Conservation (phyloP, 2,329 filamentous ascomycete genomes). For the Leptographium lundbergii region DNA sequence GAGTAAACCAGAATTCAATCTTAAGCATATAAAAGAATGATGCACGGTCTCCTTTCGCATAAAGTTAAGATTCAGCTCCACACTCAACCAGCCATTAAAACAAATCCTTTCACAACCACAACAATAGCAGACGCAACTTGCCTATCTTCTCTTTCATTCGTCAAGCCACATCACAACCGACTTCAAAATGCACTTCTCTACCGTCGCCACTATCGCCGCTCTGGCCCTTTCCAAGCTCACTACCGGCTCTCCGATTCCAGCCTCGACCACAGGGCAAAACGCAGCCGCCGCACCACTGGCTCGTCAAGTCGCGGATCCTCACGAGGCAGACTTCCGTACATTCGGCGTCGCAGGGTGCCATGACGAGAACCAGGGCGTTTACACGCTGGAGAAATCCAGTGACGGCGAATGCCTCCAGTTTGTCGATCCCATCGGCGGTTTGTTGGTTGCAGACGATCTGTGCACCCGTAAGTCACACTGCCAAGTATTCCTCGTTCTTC, state of each 20-base stretch:
- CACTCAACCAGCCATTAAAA: background rate
- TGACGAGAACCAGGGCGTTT: constrained; percentile 12
- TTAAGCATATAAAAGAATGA: background rate
- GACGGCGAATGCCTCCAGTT: constrained; percentile 5
- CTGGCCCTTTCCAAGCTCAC: background rate
- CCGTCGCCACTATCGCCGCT: background rate
- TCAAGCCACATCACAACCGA: background rate
- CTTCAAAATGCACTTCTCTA: constrained; percentile 6
- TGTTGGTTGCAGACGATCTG: constrained; percentile 1
- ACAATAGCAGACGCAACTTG: background rate
- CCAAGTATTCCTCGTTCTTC: background rate
- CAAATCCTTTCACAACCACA: no score
- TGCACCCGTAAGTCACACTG: constrained; percentile 6
- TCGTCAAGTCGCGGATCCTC: constrained; percentile 3
- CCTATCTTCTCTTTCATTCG: background rate
- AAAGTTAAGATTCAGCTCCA: background rate
- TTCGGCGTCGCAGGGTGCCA: constrained; percentile 9
- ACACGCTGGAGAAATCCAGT: constrained; percentile 7
- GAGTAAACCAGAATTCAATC: background rate
- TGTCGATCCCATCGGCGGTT: constrained; percentile 6
- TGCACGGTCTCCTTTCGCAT: background rate
- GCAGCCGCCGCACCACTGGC: background rate
- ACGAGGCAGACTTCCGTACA: constrained; percentile 12
- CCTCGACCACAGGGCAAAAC: background rate
- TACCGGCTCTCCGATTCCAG: background rate